Evolutionary conservation across 305 asterid genomes (phyloP).

Genomic region (Rubia peregrina): DNA sequence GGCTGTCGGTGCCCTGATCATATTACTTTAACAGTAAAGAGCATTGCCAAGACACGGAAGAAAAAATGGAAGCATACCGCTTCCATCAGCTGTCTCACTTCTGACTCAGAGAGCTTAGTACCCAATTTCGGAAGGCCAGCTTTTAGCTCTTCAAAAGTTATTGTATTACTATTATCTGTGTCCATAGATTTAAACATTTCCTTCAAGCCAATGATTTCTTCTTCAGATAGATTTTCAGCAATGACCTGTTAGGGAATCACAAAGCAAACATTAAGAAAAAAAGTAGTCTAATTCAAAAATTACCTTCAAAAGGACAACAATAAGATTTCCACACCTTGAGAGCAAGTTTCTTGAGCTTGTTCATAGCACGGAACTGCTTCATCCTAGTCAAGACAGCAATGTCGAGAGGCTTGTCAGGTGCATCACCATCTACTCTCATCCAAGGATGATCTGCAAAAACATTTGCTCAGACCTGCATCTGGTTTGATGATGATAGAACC

Average conservation of each 20-base stretch:
- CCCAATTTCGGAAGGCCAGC: conserved; percentile 88
- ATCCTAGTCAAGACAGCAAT: conserved; percentile 84
- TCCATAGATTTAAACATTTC: conserved; percentile 94
- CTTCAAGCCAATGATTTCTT: conserved; percentile 95
- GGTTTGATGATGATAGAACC: not conserved
- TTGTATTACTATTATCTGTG: conserved; percentile 86
- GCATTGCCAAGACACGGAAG: conserved; percentile 1
- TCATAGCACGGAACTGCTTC: conserved; percentile 98
- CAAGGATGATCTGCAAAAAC: conserved; percentile 76
- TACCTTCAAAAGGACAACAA: conserved; percentile 7
- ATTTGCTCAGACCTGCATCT: conserved; percentile 2
- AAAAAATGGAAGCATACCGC: conserved; percentile 51
- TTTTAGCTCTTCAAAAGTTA: conserved; percentile 83
- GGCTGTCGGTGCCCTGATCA: not conserved
- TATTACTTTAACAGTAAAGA: conserved; percentile 1
- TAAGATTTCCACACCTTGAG: conserved; percentile 51
- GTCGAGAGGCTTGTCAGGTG: conserved; percentile 92
- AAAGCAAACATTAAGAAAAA: conserved; percentile 3
- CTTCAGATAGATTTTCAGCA: conserved; percentile 68
- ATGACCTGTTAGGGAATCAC: conserved; percentile 48
- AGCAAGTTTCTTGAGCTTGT: conserved; percentile 95
- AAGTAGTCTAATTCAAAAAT: not conserved
- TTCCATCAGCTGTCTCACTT: conserved; percentile 93
- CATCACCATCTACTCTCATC: conserved; percentile 98
- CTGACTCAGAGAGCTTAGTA: conserved; percentile 82